A percentile compares a stretch with the other conserved stretches of the same genome.
Conservation (phyloP, 1,139 yeast species). For the Suhomyces taliae region DNA sequence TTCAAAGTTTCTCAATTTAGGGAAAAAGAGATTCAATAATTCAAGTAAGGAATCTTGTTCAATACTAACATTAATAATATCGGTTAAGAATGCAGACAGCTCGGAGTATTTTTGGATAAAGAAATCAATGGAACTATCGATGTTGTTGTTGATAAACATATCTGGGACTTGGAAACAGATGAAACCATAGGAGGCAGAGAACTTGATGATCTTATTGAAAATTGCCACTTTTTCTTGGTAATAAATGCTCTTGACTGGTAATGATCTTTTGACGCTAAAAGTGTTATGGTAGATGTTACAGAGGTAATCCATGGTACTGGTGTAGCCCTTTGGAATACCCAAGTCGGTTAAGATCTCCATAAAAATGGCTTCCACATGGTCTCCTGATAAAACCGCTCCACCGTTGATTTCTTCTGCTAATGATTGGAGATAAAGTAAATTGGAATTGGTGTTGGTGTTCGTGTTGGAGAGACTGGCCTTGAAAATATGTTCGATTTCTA, state of each 20-base stretch:
- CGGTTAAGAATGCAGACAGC: conserved; percentile 56
- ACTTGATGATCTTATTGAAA: conserved; percentile 51
- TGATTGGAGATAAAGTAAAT: conserved; percentile 33
- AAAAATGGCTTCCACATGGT: conserved; percentile 47
- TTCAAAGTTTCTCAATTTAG: conserved; percentile 40
- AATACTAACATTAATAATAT: conserved; percentile 56
- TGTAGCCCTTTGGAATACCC: conserved; percentile 37
- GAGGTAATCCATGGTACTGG: conserved; percentile 48
- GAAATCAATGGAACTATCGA: conserved; percentile 26
- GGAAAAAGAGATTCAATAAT: conserved; percentile 56
- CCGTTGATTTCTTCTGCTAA: conserved; percentile 38
- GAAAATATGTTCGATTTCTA: conserved; percentile 39
- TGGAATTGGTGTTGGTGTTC: conserved; percentile 8
- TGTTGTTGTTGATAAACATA: conserved; percentile 51
- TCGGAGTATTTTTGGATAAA: conserved; percentile 31
- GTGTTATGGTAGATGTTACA: conserved; percentile 44
- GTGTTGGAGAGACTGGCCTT: conserved; percentile 30
- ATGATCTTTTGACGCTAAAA: conserved; percentile 36
- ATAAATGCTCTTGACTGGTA: conserved; percentile 42
- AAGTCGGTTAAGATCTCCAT: conserved; percentile 56
- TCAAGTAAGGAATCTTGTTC: conserved; percentile 69
- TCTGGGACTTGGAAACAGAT: conserved; percentile 71
- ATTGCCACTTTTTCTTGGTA: conserved; percentile 39
- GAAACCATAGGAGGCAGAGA: conserved; percentile 66
- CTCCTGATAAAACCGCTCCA: conserved; percentile 22